These are phyloP conservation scores for Melastoma malabathricum DNA, from an alignment of 345 rosid species.

Conservation along the genomic window DNA sequence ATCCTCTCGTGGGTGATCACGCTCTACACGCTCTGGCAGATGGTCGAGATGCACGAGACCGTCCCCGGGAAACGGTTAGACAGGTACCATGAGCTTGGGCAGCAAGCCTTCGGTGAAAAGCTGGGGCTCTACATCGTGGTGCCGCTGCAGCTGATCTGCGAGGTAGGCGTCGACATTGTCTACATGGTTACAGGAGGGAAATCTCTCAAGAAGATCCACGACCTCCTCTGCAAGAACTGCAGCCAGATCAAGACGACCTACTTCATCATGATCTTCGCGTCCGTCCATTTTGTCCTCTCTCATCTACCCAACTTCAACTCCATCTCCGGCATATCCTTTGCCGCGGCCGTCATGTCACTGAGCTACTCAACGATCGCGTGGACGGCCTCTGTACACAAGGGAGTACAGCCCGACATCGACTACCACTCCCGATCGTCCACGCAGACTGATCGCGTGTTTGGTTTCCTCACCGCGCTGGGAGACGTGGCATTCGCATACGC, in stretches of 20 bases:
- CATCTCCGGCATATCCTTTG: constrained; percentile 62
- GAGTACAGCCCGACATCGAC: constrained; percentile 29
- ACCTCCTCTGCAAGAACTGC: constrained; percentile 23
- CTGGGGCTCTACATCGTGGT: constrained; percentile 69
- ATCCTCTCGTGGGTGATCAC: constrained; percentile 40
- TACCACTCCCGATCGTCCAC: constrained; percentile 36
- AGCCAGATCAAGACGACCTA: constrained; percentile 35
- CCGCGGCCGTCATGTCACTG: constrained; percentile 72
- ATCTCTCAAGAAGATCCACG: constrained; percentile 50
- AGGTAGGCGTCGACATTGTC: constrained; percentile 58
- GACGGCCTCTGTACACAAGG: constrained; percentile 49
- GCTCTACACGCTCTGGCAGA: constrained; percentile 62
- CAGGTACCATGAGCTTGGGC: constrained; percentile 73
- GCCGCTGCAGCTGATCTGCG: constrained; percentile 61
- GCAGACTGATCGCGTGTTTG: constrained; percentile 35
- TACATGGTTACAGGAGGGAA: constrained; percentile 85
- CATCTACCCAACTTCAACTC: constrained; percentile 79
- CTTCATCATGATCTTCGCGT: constrained; percentile 72
- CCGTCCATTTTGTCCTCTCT: constrained; percentile 64
- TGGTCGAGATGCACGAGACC: constrained; percentile 91
- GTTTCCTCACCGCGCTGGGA: constrained; percentile 61
- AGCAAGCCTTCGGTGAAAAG: constrained; percentile 68
- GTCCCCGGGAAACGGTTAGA: constrained; percentile 61
- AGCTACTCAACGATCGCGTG: constrained; percentile 84
- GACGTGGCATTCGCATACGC: constrained; percentile 84